phyloP scores from a whole-genome alignment of 805 yeast species.

The Candida suzukii region DNA sequence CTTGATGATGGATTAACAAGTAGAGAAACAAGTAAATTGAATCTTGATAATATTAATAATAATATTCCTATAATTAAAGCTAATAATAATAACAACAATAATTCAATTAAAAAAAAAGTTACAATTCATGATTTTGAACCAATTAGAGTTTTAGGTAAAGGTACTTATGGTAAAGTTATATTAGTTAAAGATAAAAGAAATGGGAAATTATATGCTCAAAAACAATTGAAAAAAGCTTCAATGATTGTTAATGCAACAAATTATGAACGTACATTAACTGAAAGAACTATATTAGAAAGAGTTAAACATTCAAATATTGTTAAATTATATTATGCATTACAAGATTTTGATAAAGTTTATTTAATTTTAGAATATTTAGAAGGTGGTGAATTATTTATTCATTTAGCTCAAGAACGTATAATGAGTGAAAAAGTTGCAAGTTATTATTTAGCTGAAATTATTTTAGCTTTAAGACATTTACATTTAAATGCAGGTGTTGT shows the following conservation, averaged over 20 bases:
- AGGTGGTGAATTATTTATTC: slow-evolving; percentile 80
- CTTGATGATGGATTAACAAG: slow-evolving; percentile 21
- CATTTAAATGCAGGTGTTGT: slow-evolving; percentile 71
- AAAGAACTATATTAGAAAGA: slow-evolving; percentile 62
- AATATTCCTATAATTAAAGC: too few species aligned
- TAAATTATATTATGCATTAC: slow-evolving; percentile 74
- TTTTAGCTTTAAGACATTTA: slow-evolving; percentile 67
- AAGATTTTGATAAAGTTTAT: slow-evolving; percentile 71
- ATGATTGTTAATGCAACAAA: slow-evolving; percentile 52
- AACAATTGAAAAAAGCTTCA: slow-evolving; percentile 77
- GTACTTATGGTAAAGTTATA: slow-evolving; percentile 84
- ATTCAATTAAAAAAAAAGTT: too few species aligned
- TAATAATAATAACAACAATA: too few species aligned
- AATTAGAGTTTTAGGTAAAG: slow-evolving; percentile 73
- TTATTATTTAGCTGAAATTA: slow-evolving; percentile 75
- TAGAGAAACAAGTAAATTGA: slow-evolving; percentile 11
- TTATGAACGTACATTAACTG: slow-evolving; percentile 74
- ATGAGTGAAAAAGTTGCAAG: slow-evolving; percentile 61
- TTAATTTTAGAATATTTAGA: slow-evolving; percentile 73
- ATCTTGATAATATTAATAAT: too few species aligned
- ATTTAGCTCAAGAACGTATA: slow-evolving; percentile 41
- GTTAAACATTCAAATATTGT: slow-evolving; percentile 79
- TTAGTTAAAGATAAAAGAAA: slow-evolving; percentile 61
- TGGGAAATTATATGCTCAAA: slow-evolving; percentile 73
- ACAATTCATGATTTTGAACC: slow-evolving; percentile 58